phyloP scores from a whole-genome alignment of 495 filamentous ascomycete species.

The Penicillium mononematosum region DNA sequence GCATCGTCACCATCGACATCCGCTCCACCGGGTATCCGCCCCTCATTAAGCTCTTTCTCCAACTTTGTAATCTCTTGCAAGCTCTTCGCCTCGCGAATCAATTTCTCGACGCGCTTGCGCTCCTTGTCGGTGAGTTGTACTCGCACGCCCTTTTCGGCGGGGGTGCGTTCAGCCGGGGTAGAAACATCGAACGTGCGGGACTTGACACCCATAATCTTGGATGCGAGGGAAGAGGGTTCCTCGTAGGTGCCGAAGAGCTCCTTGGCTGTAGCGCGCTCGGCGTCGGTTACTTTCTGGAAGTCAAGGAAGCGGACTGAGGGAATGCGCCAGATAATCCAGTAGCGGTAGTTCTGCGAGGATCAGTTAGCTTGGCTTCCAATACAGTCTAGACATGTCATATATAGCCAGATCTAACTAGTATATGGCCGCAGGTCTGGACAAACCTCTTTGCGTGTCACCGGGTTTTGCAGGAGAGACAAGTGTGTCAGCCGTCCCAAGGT shows the following conservation, averaged over 20 bases:
- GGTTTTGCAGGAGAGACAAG: conserved; percentile 80
- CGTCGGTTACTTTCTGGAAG: conserved; percentile 85
- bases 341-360: conserved; percentile 74
- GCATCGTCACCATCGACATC: conserved; percentile 35
- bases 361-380: conserved; percentile 7
- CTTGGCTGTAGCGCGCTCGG: conserved; percentile 69
- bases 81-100: conserved; percentile 82
- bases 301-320: conserved; percentile 88
- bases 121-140: conserved; percentile 70
- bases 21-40: conserved; percentile 70
- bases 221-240: conserved; percentile 76
- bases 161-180: conserved; percentile 37
- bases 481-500: conserved; percentile 69
- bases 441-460: conserved; percentile 89
- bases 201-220: conserved; percentile 87
- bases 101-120: conserved; percentile 63
- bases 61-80: conserved; percentile 78
- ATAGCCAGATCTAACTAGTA: neutral
- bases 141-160: conserved; percentile 63
- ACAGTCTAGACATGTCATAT: neutral
- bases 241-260: conserved; percentile 79
- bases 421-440: conserved; percentile 23
- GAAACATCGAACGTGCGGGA: conserved; percentile 75
- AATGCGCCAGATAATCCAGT: conserved; percentile 85
- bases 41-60: conserved; percentile 85